phyloP scores from a whole-genome alignment of 2,329 filamentous ascomycete genomes.

The Nemania serpens region DNA sequence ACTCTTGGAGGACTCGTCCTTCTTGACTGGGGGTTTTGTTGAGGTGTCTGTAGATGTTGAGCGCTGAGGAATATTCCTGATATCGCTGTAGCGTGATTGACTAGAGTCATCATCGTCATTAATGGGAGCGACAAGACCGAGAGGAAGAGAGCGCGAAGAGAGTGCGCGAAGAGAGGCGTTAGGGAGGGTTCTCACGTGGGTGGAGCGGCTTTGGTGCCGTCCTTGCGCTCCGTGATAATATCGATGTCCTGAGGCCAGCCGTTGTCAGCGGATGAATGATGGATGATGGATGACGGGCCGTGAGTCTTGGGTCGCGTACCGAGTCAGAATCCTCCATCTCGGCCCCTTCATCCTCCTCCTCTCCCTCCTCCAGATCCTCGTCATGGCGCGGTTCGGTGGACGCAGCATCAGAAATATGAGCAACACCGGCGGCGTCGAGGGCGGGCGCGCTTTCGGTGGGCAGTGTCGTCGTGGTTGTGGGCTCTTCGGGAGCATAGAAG shows the following conservation, averaged over 20 bases:
- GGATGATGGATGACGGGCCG: neutral
- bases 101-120: conserved; percentile 42
- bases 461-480: conserved; percentile 33
- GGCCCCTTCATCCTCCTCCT: conserved; percentile 65
- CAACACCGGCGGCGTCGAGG: neutral
- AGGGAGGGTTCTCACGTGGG: conserved; percentile 64
- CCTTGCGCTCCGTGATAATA: conserved; percentile 70
- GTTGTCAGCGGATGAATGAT: neutral
- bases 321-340: conserved; percentile 66
- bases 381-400: conserved; percentile 41
- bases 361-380: conserved; percentile 66
- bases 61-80: conserved; percentile 67
- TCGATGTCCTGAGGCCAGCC: conserved; percentile 61
- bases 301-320: conserved; percentile 38
- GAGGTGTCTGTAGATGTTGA: conserved; percentile 57
- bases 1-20: conserved; percentile 48
- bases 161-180: neutral
- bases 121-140: neutral
- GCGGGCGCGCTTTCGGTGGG: conserved; percentile 14
- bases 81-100: conserved; percentile 67
- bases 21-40: conserved; percentile 53
- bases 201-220: conserved; percentile 63
- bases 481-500: conserved; percentile 67
- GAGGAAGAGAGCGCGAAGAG: neutral
- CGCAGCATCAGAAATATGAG: conserved; percentile 15